Base-by-base conservation (phyloP, 352 stramenopile species). In the Phytophthora pluvialis region DNA sequence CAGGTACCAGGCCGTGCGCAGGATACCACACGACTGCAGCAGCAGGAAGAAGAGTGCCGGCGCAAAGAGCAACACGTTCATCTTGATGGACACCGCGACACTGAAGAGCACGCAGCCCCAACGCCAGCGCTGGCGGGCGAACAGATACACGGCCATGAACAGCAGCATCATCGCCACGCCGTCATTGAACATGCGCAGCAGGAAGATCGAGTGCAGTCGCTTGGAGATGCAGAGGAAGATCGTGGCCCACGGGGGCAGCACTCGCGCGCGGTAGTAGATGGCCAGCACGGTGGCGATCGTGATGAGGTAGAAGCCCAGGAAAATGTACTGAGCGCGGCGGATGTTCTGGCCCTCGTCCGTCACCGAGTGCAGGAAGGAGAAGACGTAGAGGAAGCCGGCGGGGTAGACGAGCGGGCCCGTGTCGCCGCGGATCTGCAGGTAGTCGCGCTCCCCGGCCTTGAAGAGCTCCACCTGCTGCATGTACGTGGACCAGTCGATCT, bases 401-500 rank as follows among this genome's bases (percentile, higher is more conserved):
- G 98, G 98, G 74, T 99, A 99, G 38, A 99, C 98, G 5, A 99
- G 72, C 31, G 98, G 97, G 1, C 98, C 98, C 4, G 97, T 99
- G 65, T 95, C 88, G 32, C 98, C 98, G 39, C 87, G 77, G 62
- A 99, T 97, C 48, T 98, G 90, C 31, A 88, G 50, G 78, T 99
- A 99, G 77, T 99, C 88, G 29, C 91, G 85, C 72, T 99, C 95
- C 59, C 97, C 97, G 40, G 83, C 77, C 39, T 98, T 85, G 69
- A 98, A 97, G 29, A 85, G 70, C 59, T 90, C 83, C 26, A 99
- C 97, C 77, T 99, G 94, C 83, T 99, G 83, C 97, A 99, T 99
- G 83, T 99, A 99, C 13, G 98, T 97, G 63, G 92, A 86, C 97
- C 97, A 99, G 78, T 99, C 98, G 67, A 99, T 99, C 81, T 99